Evolutionary conservation across 257 asterid species (phyloP).

Genomic region (Petrea volubilis): DNA sequence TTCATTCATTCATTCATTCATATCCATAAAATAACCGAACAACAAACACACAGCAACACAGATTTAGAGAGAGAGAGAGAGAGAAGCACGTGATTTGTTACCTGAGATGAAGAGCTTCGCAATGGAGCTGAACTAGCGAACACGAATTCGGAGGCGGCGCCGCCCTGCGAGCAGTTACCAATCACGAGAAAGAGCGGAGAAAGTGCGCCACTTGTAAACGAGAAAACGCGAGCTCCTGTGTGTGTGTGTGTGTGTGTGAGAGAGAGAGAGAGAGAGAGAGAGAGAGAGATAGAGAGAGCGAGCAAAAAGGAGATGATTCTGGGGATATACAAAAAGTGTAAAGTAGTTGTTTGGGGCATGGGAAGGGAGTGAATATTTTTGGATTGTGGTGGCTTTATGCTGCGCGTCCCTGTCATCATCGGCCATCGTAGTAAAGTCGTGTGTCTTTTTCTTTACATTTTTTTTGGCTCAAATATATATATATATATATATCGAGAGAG

Average conservation of each 20-base stretch:
- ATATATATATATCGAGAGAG: too few species aligned
- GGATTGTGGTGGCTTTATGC: conserved; percentile 14
- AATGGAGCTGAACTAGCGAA: not conserved
- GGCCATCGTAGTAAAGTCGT: conserved; percentile 16
- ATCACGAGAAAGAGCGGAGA: conserved; percentile 34
- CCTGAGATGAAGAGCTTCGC: conserved; percentile 6
- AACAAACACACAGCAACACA: not conserved
- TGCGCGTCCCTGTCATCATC: conserved; percentile 30
- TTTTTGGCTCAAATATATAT: not conserved
- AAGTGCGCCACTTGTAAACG: conserved; percentile 18
- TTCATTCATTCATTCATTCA: conserved; percentile 8
- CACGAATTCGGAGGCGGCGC: conserved; percentile 6
- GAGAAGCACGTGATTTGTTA: not conserved
- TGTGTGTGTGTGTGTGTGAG: not conserved
- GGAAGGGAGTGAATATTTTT: conserved; percentile 18
- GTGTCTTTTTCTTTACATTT: conserved; percentile 12
- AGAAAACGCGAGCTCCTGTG: not conserved
- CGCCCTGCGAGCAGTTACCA: conserved; percentile 2
- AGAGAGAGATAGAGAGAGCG: too few species aligned
- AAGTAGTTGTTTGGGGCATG: conserved; percentile 1
- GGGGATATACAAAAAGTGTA: conserved; percentile 34
- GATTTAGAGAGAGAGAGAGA: not conserved
- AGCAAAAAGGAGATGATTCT: conserved; percentile 29
- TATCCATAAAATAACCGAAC: not conserved
- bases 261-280: too few species aligned